Base-by-base conservation (phyloP, 169 alveolate genomes). In the Plasmodium cynomolgi region DNA sequence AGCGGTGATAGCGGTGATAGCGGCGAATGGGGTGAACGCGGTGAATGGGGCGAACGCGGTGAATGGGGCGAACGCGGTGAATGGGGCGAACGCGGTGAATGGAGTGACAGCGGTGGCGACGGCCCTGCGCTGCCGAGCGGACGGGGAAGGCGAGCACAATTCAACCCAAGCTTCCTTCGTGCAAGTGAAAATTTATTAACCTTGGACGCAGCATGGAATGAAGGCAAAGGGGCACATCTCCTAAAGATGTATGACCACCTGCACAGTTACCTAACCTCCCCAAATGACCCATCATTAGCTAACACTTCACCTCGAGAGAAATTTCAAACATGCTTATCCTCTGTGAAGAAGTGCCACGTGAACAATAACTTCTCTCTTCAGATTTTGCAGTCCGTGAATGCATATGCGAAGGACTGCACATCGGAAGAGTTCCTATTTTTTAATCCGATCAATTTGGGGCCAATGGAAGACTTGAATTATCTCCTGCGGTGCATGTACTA, bases 401-500 rank as follows among this genome's bases (percentile, higher is more conserved):
- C 92, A 13, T 84, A 84, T 84, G 72, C 34, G 26, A 68, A 74
- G 31, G 33, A 8, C 26, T 50, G 77, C 33, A 34, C 73, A 44
- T 68, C 73, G 15, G 92, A 84, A 31, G 92, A 84, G 6, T 84
- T 71, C 20, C 20, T 84, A 3, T 84, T 84, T 56, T 84, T 84
- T 34, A 58, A 72, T 23, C 92, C 92, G 20, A 72, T 84, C 34
- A 84, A 84, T 17, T 39, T 84, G 47, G 33, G 74, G 13, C 47
- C 92, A 3, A 84, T 84, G 17, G 39, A 44, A 72, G 72, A 84
- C 9, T 20, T 31, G 41, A 84, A 72, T 72, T 72, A 39, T 31
- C 82, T 54, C 34, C 54, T 84, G n/a, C 73, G 92, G 37, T 39
- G 74, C 15, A 72, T 84, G 75, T 84, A 84, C 79, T 84, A 84